These are phyloP conservation scores for Geosiphon pyriformis DNA, from an alignment of 192 early-diverging fungal genomes.

Conservation along the genomic window DNA sequence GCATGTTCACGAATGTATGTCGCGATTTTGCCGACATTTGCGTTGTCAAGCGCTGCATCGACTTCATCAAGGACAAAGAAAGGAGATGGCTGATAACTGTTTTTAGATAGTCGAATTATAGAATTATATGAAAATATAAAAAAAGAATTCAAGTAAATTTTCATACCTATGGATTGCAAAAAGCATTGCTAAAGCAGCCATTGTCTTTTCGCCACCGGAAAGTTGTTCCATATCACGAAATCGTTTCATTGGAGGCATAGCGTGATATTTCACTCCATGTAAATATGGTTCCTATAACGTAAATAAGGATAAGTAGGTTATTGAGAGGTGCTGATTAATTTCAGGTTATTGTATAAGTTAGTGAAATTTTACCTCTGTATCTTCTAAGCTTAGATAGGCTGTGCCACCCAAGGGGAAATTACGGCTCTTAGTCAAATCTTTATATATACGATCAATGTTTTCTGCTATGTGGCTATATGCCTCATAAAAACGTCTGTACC, in stretches of 20 bases:
- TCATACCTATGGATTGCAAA: slow-evolving; percentile 86
- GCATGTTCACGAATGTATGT: slow-evolving; percentile 81
- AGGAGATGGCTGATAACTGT: slow-evolving; percentile 85
- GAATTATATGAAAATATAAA: slow-evolving; percentile 4
- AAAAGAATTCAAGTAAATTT: neutral
- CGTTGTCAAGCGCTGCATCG: slow-evolving; percentile 95
- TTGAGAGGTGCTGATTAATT: neutral
- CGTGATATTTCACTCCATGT: slow-evolving; percentile 93
- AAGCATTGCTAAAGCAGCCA: slow-evolving; percentile 92
- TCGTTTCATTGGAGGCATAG: slow-evolving; percentile 98
- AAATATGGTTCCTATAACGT: slow-evolving; percentile 78
- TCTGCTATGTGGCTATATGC: slow-evolving; percentile 88
- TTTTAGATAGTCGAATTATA: slow-evolving; percentile 5
- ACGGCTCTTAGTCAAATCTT: slow-evolving; percentile 83
- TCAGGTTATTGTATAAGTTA: neutral
- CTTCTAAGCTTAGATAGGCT: slow-evolving; percentile 89
- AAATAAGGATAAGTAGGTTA: neutral
- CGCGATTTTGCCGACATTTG: slow-evolving; percentile 91
- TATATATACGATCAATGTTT: slow-evolving; percentile 93
- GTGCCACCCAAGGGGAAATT: slow-evolving; percentile 91
- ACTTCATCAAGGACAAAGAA: slow-evolving; percentile 99
- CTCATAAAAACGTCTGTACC: slow-evolving; percentile 65
- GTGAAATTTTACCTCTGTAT: slow-evolving; percentile 58
- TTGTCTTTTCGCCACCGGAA: slow-evolving; percentile 98
- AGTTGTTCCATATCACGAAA: slow-evolving; percentile 99